Evolutionary conservation across 1,139 yeast species (phyloP), one percentile per base, ranked within the genome.

Genomic region (Magnusiomyces sp.): DNA sequence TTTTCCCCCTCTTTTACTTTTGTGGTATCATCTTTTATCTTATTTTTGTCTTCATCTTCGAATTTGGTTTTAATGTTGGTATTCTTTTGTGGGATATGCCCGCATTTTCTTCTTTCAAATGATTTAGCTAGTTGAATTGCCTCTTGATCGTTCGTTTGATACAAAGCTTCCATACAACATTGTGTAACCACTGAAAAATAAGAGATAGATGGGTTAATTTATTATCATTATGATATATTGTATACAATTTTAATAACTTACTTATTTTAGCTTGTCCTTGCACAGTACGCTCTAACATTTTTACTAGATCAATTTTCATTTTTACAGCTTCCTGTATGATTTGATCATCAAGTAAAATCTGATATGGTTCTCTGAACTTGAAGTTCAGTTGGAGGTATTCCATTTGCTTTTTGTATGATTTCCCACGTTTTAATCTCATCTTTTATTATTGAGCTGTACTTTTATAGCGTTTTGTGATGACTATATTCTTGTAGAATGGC

Each of bases 401-500:
- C 85, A 92, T 84, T 65, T 87, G 96, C 72, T 90, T 92, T 66
- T 90, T 82, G 69, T 94, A 92, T 1, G 95, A 76, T 67, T 92
- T 92, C 49, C 97, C 95, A 67, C 98, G 77, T 68, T 90, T 90
- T 68, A 90, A 96, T 74, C 95, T 88, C 98, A 92, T 92, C 51
- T 51, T 67, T 33, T 14, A 14, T 17, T 13, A n/a, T n/a, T n/a
- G n/a, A n/a, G n/a, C n/a, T n/a, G n/a, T n/a, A n/a, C n/a, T n/a
- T 38, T 3, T 31, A n/a, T n/a, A n/a, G n/a, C n/a, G n/a, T n/a
- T n/a, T n/a, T n/a, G n/a, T n/a, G n/a, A n/a, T n/a, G n/a, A n/a
- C n/a, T n/a, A n/a, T n/a, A n/a, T n/a, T n/a, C n/a, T n/a, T n/a
- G n/a, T n/a, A n/a, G n/a, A n/a, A n/a, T n/a, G n/a, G n/a, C n/a